Percentiles rank a stretch among this genome's conserved stretches.
Conservation (phyloP, 352 stramenopile genomes). For the Globisporangium takayamanum region DNA sequence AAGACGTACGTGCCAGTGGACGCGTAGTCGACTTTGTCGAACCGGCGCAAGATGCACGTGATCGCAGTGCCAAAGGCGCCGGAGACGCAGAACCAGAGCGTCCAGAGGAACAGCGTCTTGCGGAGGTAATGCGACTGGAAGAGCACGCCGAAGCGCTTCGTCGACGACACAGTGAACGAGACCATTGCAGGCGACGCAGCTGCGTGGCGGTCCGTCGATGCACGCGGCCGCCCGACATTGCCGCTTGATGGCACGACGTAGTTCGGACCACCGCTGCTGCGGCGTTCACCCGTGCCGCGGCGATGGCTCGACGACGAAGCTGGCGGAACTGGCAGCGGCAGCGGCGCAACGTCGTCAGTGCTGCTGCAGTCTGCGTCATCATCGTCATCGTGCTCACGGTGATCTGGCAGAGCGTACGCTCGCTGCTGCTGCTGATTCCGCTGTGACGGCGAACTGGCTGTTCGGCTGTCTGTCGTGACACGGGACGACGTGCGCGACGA, state of each 20-base stretch:
- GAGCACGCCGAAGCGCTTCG: constrained; percentile 33
- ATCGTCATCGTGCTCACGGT: constrained; percentile 1
- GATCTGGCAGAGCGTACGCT: constrained; percentile 6
- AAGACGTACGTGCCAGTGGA: constrained; percentile 25
- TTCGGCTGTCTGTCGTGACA: too few relatives aligned
- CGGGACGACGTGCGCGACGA: constrained; percentile 7
- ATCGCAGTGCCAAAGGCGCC: constrained; percentile 18
- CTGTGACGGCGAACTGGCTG: constrained; percentile 3
- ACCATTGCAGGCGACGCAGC: constrained; percentile 26
- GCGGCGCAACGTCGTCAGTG: constrained; percentile 12
- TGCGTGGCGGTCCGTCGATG: constrained; percentile 17
- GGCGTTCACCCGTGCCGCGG: constrained; percentile 4
- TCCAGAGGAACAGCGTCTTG: constrained; percentile 41
- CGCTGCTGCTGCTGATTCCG: constrained; percentile 8
- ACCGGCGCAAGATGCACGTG: constrained; percentile 23
- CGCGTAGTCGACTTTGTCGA: constrained; percentile 17
- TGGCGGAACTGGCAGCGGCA: constrained; percentile 1
- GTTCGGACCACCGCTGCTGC: constrained; percentile 10
- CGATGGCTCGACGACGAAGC: neutral
- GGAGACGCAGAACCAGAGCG: constrained; percentile 28
- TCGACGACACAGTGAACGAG: constrained; percentile 30
- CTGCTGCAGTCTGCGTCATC: neutral
- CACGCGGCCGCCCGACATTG: constrained; percentile 13
- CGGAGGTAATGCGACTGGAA: constrained; percentile 28
- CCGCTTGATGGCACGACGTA: constrained; percentile 17